Base-by-base conservation (phyloP, 192 early-diverging fungal genomes). In the Coemansia sp. region DNA sequence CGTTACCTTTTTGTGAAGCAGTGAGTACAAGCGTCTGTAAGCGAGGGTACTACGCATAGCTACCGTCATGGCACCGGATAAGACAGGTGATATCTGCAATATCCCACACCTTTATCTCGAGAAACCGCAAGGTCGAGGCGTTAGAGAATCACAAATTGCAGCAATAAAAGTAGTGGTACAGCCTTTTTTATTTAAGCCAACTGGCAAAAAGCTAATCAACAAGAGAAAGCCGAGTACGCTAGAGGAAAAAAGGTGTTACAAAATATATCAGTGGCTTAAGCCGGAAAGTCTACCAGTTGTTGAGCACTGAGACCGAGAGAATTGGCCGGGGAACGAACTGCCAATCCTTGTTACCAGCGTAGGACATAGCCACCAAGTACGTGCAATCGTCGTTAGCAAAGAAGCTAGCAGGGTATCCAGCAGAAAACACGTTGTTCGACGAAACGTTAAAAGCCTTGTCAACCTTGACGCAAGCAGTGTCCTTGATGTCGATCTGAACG, bases 311-410 rank as follows among this genome's bases (percentile, higher is more conserved):
- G 28, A 55, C 25, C 4, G 52, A 55, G 52, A 55, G 52, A 55
- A 55, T 31, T 33, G 52, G 52, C 52, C 52, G 26, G n/a, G 52
- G 14, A 16, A 55, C 31, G 6, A n/a, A 28, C 52, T 55, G 52
- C 52, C 52, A 55, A 4, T 55, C 16, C 6, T 2, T n/a, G 14
- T 55, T 55, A 7, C 52, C 52, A 55, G 13, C 14, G 28, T 55
- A 55, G 10, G 52, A 2, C 13, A 55, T 55, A 4, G 26, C 52
- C 5, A 55, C 52, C 14, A 55, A 16, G 26, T 55, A 55, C 16
- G 52, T 55, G 52, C 52, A 55, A n/a, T 55, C 52, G 52, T 13
- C 26, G 28, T 55, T 55, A 6, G 52, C 52, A n/a, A 31, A 55
- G 52, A 31, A 55, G 14, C 52, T 55, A 28, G 25, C 28, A n/a